Percentiles rank a stretch among this genome's conserved stretches.
phyloP scores from a whole-genome alignment of 176 grass and related monocot species.

The Urochloa ruziziensis region DNA sequence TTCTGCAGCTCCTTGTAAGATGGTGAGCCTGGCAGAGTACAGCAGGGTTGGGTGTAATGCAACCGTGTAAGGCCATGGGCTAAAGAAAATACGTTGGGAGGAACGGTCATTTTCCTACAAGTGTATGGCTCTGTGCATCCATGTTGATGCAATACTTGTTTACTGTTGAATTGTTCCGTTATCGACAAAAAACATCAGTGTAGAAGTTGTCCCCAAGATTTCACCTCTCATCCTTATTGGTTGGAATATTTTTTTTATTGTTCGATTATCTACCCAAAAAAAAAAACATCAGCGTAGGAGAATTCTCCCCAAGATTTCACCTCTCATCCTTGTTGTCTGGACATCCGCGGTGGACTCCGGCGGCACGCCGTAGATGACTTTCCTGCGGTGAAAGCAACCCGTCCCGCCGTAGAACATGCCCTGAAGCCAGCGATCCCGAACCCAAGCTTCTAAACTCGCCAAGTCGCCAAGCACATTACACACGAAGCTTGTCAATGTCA shows the following conservation, averaged over 20 bases:
- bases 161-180: too few relatives aligned
- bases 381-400: slow-evolving; percentile 60
- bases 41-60: background rate
- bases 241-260: background rate
- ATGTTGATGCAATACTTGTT: too few relatives aligned
- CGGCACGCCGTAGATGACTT: slow-evolving; percentile 39
- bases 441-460: background rate
- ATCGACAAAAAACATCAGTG: background rate
- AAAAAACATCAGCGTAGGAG: background rate
- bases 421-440: slow-evolving; percentile 4
- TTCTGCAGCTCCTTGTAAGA: slow-evolving; percentile 33
- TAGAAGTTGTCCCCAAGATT: background rate
- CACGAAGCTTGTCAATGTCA: background rate
- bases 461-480: background rate
- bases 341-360: background rate
- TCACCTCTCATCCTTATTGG: background rate
- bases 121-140: too few relatives aligned
- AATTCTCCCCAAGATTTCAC: background rate
- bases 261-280: background rate
- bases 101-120: too few relatives aligned
- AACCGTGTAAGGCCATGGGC: background rate
- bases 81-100: background rate
- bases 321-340: background rate
- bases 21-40: slow-evolving; percentile 15
- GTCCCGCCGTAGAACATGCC: slow-evolving; percentile 41